A percentile compares a stretch with the other conserved stretches of the same genome.
Conservation (phyloP, 768 basidiomycete genomes). For the Termitomyces sp. region DNA sequence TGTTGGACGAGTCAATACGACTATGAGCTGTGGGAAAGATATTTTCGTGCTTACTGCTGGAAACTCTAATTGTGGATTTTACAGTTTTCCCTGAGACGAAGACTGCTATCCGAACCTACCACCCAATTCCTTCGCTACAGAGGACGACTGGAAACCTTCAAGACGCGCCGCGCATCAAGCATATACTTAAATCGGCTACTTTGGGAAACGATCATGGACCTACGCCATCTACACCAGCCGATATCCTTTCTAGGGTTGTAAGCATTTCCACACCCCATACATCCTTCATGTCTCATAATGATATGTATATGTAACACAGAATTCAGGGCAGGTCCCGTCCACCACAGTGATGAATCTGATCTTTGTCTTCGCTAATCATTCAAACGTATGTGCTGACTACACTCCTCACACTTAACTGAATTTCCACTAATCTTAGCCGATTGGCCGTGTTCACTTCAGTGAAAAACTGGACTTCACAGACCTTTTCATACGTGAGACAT, state of each 20-base stretch:
- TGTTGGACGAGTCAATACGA: constrained; percentile 78
- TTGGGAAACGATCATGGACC: constrained; percentile 43
- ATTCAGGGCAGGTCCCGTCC: constrained; percentile 52
- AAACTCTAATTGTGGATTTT: constrained; percentile 2
- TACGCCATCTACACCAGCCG: constrained; percentile 50
- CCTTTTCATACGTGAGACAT: constrained; percentile 70
- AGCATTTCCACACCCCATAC: constrained; percentile 20
- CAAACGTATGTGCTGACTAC: constrained; percentile 35
- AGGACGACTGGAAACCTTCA: constrained; percentile 68
- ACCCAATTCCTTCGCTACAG: constrained; percentile 72
- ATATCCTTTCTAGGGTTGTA: constrained; percentile 54
- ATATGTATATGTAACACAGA: constrained; percentile 21
- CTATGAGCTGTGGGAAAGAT: constrained; percentile 67
- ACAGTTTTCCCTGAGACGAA: constrained; percentile 80
- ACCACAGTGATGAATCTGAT: constrained; percentile 70
- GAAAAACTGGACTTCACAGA: constrained; percentile 74
- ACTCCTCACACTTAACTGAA: constrained; percentile 3
- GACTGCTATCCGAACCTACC: constrained; percentile 72
- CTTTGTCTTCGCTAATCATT: constrained; percentile 64
- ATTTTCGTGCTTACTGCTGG: constrained; percentile 8
- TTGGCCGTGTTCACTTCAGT: constrained; percentile 66
- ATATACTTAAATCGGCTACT: constrained; percentile 60
- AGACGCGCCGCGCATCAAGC: constrained; percentile 78
- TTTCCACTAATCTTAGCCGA: constrained; percentile 43
- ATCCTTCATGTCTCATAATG: background rate